Evolutionary conservation across 1,284 basidiomycete genomes (phyloP).

Genomic region (Cutaneotrichosporon arboriforme): DNA sequence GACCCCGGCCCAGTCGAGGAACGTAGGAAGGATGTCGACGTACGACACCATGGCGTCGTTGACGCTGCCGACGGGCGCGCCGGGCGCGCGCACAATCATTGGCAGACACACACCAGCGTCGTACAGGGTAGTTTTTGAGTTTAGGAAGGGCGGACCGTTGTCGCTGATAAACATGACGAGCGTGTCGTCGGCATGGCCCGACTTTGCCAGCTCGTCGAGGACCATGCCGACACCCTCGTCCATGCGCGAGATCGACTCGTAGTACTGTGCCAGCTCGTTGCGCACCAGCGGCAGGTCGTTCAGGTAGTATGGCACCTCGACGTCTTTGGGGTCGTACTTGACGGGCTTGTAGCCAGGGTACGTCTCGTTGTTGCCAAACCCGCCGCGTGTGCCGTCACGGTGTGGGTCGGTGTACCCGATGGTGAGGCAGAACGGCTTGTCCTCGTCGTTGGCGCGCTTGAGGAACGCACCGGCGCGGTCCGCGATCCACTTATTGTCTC

Average conservation of each 20-base stretch:
- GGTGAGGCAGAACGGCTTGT: constrained; percentile 20
- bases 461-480: constrained; percentile 22
- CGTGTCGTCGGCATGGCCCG: constrained; percentile 12
- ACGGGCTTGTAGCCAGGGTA: constrained; percentile 4
- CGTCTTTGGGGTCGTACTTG: constrained; percentile 1
- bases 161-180: constrained; percentile 23
- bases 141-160: constrained; percentile 29
- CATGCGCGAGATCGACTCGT: constrained; percentile 19
- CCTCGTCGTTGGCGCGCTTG: constrained; percentile 6
- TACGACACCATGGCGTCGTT: constrained; percentile 23
- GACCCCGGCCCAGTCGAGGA: constrained; percentile 20
- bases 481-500: constrained; percentile 21
- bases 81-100: constrained; percentile 17
- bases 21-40: constrained; percentile 23
- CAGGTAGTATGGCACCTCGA: constrained; percentile 18
- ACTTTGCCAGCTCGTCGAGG: constrained; percentile 10
- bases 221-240: constrained; percentile 25
- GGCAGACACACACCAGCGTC: constrained; percentile 24
- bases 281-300: constrained; percentile 17
- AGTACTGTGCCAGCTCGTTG: constrained; percentile 22
- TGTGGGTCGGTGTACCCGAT: constrained; percentile 26
- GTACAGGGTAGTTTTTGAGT: constrained; percentile 27
- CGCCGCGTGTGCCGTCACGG: constrained; percentile 21
- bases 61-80: constrained; percentile 2
- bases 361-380: constrained; percentile 16